Evolutionary conservation across 2,329 filamentous ascomycete species (phyloP).

Genomic region (Diaporthe longicolla): DNA sequence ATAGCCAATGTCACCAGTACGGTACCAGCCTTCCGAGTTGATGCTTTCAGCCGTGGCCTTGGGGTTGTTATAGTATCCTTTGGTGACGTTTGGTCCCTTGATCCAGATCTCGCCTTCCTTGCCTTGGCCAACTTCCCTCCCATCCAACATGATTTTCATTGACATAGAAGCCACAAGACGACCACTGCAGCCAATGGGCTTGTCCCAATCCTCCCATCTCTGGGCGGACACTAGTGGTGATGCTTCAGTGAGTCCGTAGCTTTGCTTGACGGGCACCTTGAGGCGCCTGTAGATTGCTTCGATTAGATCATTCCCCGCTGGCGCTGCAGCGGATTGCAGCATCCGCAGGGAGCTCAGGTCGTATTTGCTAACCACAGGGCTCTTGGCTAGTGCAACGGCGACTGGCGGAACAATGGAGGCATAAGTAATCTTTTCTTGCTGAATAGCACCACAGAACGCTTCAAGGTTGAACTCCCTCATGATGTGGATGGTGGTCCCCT

Average conservation of each 20-base stretch:
- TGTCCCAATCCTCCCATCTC: slow-evolving; percentile 81
- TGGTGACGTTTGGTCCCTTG: slow-evolving; percentile 69
- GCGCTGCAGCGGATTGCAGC: slow-evolving; percentile 68
- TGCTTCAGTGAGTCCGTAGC: slow-evolving; percentile 92
- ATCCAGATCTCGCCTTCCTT: slow-evolving; percentile 47
- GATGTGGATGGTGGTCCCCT: slow-evolving; percentile 63
- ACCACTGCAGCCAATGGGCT: slow-evolving; percentile 83
- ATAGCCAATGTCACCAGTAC: slow-evolving; percentile 62
- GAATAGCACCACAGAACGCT: slow-evolving; percentile 64
- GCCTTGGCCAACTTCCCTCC: slow-evolving; percentile 68
- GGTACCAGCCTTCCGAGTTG: slow-evolving; percentile 68
- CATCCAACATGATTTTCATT: slow-evolving; percentile 82
- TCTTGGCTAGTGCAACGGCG: slow-evolving; percentile 71
- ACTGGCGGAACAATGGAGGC: slow-evolving; percentile 71
- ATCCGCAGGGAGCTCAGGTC: slow-evolving; percentile 65
- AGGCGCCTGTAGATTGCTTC: slow-evolving; percentile 80
- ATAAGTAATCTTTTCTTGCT: slow-evolving; percentile 66
- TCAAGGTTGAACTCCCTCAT: slow-evolving; percentile 70
- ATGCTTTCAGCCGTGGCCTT: slow-evolving; percentile 66
- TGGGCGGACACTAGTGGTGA: slow-evolving; percentile 83
- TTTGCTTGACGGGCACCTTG: slow-evolving; percentile 87
- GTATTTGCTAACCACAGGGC: slow-evolving; percentile 64
- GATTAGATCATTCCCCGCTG: slow-evolving; percentile 74
- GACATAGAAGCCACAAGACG: slow-evolving; percentile 82
- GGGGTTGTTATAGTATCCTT: slow-evolving; percentile 71